Conservation (phyloP, 2,329 filamentous ascomycete genomes). For the Cladobotryum mycophilum region DNA sequence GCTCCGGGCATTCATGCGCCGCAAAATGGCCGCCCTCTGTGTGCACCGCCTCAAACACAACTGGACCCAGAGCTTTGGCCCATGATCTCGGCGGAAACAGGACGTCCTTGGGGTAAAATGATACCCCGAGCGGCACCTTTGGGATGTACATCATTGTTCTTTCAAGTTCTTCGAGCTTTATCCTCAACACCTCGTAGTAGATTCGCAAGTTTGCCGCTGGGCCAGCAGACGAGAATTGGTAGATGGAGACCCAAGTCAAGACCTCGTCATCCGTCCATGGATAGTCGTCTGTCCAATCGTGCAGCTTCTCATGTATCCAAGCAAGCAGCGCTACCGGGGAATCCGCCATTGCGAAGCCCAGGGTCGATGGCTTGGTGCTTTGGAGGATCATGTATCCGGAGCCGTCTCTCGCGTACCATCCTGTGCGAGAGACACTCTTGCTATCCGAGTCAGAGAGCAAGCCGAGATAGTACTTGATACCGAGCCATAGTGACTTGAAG, state of each 20-base stretch:
- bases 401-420: conserved; percentile 54
- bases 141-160: conserved; percentile 23
- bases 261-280: conserved; percentile 72
- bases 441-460: conserved; percentile 36
- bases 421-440: conserved; percentile 42
- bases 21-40: conserved; percentile 55
- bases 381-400: conserved; percentile 25
- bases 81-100: conserved; percentile 47
- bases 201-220: conserved; percentile 62
- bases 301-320: conserved; percentile 78
- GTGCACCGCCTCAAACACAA: conserved; percentile 51
- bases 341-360: conserved; percentile 64
- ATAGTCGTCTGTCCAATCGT: conserved; percentile 69
- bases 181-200: conserved; percentile 62
- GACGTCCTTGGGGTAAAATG: conserved; percentile 54
- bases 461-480: conserved; percentile 46
- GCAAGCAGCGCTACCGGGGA: conserved; percentile 64
- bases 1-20: conserved; percentile 50
- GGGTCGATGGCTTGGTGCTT: conserved; percentile 65
- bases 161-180: conserved; percentile 15
- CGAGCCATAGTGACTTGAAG: conserved; percentile 48
- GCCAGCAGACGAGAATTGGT: conserved; percentile 63
- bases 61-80: conserved; percentile 51
- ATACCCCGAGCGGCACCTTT: conserved; percentile 39
- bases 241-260: conserved; percentile 67